Percentiles rank a stretch among this genome's conserved stretches.
phyloP scores from a whole-genome alignment of 179 eudicot species.

The Monotropa hypopitys region DNA sequence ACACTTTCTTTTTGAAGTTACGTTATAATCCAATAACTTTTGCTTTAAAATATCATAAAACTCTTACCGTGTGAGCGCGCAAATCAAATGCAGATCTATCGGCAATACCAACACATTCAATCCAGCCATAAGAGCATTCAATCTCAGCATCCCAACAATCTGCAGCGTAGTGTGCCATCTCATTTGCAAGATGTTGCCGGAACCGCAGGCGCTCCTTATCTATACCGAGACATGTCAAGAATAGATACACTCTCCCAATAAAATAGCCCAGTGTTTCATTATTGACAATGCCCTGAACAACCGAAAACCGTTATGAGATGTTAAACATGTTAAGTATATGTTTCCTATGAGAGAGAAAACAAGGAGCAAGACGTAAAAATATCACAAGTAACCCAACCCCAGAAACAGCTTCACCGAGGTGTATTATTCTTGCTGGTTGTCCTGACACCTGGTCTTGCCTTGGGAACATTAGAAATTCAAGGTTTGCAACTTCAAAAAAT shows the following conservation, averaged over 20 bases:
- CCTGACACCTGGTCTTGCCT: slow-evolving; percentile 89
- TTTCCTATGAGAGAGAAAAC: not conserved
- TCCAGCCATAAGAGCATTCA: slow-evolving; percentile 96
- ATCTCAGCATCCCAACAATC: slow-evolving; percentile 99
- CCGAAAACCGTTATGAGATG: not conserved
- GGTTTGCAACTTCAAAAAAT: slow-evolving; percentile 54
- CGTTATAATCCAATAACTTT: not conserved
- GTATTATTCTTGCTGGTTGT: slow-evolving; percentile 46
- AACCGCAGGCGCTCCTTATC: slow-evolving; percentile 73
- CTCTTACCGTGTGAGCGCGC: slow-evolving; percentile 71
- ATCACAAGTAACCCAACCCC: slow-evolving; percentile 29
- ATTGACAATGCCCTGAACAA: slow-evolving; percentile 65
- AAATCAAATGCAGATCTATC: slow-evolving; percentile 92
- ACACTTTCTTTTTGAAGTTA: not conserved
- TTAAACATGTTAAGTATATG: not conserved
- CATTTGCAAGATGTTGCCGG: slow-evolving; percentile 96
- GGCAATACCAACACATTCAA: slow-evolving; percentile 96
- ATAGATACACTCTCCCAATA: slow-evolving; percentile 84
- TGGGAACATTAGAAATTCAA: slow-evolving; percentile 86
- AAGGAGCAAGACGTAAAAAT: not conserved
- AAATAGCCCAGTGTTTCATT: slow-evolving; percentile 86
- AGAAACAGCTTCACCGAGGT: slow-evolving; percentile 63
- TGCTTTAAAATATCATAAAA: not conserved
- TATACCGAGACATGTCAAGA: slow-evolving; percentile 76
- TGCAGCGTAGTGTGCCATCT: slow-evolving; percentile 99